Percentiles rank a stretch among this genome's conserved stretches.
These are phyloP conservation scores for Aspergillus diversus DNA, from an alignment of 495 filamentous ascomycete species.

Conservation along the genomic window DNA sequence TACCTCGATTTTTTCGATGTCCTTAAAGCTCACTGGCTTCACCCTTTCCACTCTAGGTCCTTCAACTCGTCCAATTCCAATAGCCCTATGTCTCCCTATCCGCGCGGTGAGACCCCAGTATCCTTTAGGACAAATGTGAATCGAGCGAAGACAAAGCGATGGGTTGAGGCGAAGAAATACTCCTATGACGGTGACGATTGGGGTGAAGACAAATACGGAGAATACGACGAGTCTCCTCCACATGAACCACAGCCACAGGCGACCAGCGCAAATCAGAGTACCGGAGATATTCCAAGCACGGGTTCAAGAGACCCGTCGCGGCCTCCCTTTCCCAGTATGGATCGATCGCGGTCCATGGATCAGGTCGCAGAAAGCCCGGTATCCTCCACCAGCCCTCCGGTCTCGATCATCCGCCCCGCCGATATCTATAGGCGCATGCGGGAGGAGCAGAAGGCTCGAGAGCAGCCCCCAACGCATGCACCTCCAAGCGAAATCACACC, in stretches of 20 bases:
- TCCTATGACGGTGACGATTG: constrained; percentile 95
- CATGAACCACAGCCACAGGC: constrained; percentile 48
- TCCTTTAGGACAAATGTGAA: constrained; percentile 81
- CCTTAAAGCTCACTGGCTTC: neutral
- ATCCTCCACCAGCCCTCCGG: constrained; percentile 25
- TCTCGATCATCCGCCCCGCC: constrained; percentile 70
- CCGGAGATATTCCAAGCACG: constrained; percentile 26
- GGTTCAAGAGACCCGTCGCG: constrained; percentile 8
- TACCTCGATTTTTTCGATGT: neutral
- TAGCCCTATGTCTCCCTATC: constrained; percentile 38
- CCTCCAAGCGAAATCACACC: constrained; percentile 7
- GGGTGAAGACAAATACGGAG: constrained; percentile 83
- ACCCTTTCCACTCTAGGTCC: constrained; percentile 18
- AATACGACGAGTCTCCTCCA: constrained; percentile 57
- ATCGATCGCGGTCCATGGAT: constrained; percentile 47
- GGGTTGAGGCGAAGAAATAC: constrained; percentile 86
- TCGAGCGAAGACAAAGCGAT: constrained; percentile 89
- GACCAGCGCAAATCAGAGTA: constrained; percentile 38
- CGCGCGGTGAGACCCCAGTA: constrained; percentile 45
- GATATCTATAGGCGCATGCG: constrained; percentile 78
- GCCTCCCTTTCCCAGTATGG: constrained; percentile 32
- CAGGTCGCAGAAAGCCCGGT: constrained; percentile 28
- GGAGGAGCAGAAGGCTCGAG: constrained; percentile 64
- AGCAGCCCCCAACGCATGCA: constrained; percentile 38
- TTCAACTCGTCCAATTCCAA: constrained; percentile 26